Evolutionary conservation across 371 early-diverging fungal species (phyloP).

Genomic region (Saksenaea vasiformis): DNA sequence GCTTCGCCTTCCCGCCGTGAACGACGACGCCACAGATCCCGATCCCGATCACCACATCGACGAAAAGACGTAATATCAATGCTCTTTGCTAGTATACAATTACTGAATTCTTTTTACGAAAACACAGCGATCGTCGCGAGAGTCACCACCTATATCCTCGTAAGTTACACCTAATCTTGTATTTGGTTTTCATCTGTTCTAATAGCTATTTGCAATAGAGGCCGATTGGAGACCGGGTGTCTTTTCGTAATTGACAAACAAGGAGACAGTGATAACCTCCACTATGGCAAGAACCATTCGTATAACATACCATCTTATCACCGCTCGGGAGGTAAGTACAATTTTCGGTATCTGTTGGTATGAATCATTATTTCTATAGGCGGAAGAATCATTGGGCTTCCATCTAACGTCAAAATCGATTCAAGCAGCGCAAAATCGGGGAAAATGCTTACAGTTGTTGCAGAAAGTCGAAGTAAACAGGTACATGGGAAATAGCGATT

Average conservation of each 20-base stretch:
- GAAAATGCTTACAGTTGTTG: constrained; percentile 13
- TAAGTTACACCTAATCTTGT: not conserved
- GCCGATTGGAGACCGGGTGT: constrained; percentile 27
- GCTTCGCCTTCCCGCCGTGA: constrained; percentile 3
- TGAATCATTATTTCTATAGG: constrained; percentile 13
- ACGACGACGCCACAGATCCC: constrained; percentile 14
- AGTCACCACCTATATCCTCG: not conserved
- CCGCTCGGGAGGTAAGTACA: constrained; percentile 37
- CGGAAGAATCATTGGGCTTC: constrained; percentile 41
- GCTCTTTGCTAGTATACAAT: too few species aligned
- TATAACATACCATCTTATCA: constrained; percentile 39
- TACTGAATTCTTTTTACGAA: not conserved
- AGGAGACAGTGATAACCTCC: constrained; percentile 45
- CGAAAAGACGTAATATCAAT: not conserved
- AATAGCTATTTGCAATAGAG: not conserved
- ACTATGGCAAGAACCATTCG: constrained; percentile 39
- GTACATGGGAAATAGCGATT: constrained; percentile 12
- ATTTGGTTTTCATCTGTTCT: not conserved
- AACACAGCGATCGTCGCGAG: not conserved
- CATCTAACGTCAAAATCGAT: constrained; percentile 26
- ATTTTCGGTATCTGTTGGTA: not conserved
- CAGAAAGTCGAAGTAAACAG: constrained; percentile 10
- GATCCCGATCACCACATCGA: constrained; percentile 16
- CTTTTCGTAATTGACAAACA: constrained; percentile 34
- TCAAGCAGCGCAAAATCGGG: constrained; percentile 26